phyloP scores from a whole-genome alignment of 1,139 yeast species.

The Candida glucosophila region DNA sequence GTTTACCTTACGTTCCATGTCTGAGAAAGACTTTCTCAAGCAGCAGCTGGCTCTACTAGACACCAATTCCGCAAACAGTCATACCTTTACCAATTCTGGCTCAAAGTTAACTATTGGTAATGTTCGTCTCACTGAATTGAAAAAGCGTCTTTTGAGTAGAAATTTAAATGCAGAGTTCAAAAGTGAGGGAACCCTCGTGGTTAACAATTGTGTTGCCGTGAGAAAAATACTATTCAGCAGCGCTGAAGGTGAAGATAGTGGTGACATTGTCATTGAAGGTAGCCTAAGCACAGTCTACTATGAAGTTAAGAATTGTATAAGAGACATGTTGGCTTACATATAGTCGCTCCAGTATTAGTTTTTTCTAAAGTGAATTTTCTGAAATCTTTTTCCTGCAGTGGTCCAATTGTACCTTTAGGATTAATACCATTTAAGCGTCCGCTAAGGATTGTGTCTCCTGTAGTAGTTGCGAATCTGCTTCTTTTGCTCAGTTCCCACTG shows the following conservation, averaged over 20 bases:
- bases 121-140: slow-evolving; percentile 72
- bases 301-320: slow-evolving; percentile 65
- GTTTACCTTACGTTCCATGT: slow-evolving; percentile 24
- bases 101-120: slow-evolving; percentile 75
- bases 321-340: slow-evolving; percentile 76
- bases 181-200: slow-evolving; percentile 88
- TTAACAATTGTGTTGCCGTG: slow-evolving; percentile 69
- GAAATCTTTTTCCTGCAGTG: too few species aligned
- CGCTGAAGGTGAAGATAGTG: slow-evolving; percentile 47
- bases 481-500: too few species aligned
- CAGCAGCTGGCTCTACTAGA: slow-evolving; percentile 7
- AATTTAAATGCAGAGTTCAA: slow-evolving; percentile 79
- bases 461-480: too few species aligned
- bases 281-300: slow-evolving; percentile 69
- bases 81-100: slow-evolving; percentile 7
- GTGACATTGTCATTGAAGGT: slow-evolving; percentile 82
- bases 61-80: slow-evolving; percentile 3
- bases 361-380: neutral
- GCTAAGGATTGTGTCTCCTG: too few species aligned
- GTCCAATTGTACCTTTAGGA: too few species aligned
- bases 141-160: slow-evolving; percentile 46
- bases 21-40: slow-evolving; percentile 8
- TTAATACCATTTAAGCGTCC: too few species aligned
- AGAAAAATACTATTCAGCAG: slow-evolving; percentile 51
- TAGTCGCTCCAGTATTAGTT: slow-evolving; percentile 7